Conservation (phyloP, 2,329 filamentous ascomycete genomes). For the Leptoxyphium fumago region DNA sequence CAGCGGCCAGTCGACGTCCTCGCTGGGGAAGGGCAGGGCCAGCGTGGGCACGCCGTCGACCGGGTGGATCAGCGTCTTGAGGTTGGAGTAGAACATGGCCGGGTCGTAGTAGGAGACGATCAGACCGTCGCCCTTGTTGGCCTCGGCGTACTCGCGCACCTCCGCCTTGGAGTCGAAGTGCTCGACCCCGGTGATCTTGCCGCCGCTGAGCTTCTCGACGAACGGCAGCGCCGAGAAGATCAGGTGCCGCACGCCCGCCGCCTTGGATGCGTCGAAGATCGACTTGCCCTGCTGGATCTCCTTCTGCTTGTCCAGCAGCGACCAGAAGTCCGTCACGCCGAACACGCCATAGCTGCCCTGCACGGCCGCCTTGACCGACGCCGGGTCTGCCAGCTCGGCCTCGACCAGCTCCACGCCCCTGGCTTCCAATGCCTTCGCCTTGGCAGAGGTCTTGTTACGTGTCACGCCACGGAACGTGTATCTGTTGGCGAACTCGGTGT, state of each 20-base stretch:
- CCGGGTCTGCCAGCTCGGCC: constrained; percentile 37
- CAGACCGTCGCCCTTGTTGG: constrained; percentile 11
- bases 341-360: constrained; percentile 35
- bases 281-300: constrained; percentile 21
- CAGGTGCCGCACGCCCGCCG: constrained; percentile 22
- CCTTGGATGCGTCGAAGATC: constrained; percentile 19
- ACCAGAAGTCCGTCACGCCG: constrained; percentile 39
- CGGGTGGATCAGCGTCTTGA: constrained; percentile 7
- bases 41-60: constrained; percentile 10
- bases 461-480: constrained; percentile 43
- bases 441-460: constrained; percentile 31
- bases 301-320: constrained; percentile 17
- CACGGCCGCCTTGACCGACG: constrained; percentile 31
- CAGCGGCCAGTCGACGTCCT: constrained; percentile 13
- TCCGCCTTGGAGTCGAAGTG: constrained; percentile 26
- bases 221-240: constrained; percentile 23
- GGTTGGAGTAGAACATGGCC: constrained; percentile 10
- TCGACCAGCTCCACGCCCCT: constrained; percentile 38
- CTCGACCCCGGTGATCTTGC: constrained; percentile 17
- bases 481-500: constrained; percentile 29
- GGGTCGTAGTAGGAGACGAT: constrained; percentile 14
- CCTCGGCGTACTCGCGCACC: constrained; percentile 20
- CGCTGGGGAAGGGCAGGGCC: constrained; percentile 11
- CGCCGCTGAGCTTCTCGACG: constrained; percentile 16
- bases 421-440: constrained; percentile 29